Conservation (phyloP, 768 basidiomycete species). For the Leccinum disarticulatum region DNA sequence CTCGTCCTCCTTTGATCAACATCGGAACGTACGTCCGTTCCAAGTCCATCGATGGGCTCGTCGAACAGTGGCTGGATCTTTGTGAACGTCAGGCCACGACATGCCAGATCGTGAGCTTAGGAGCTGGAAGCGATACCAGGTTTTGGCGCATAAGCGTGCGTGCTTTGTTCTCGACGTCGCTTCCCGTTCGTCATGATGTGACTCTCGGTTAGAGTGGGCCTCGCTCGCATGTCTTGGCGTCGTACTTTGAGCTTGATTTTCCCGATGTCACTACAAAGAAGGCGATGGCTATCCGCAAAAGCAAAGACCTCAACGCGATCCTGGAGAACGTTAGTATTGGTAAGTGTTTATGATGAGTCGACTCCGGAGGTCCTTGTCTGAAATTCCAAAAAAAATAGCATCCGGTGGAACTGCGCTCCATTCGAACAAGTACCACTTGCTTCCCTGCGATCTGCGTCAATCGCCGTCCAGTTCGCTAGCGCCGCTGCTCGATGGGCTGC, state of each 20-base stretch:
- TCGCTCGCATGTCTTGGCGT: slow-evolving; percentile 45
- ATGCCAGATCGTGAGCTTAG: slow-evolving; percentile 91
- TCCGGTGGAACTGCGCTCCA: slow-evolving; percentile 38
- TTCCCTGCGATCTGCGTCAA: slow-evolving; percentile 75
- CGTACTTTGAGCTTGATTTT: slow-evolving; percentile 91
- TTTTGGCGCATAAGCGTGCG: slow-evolving; percentile 90
- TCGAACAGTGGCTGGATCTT: slow-evolving; percentile 60
- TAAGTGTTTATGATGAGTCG: slow-evolving; percentile 6
- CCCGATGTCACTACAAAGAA: slow-evolving; percentile 82
- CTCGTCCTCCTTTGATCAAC: slow-evolving; percentile 88
- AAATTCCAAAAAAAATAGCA: slow-evolving; percentile 6
- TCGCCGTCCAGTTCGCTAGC: slow-evolving; percentile 51
- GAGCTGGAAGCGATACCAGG: slow-evolving; percentile 93
- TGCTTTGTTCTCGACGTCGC: slow-evolving; percentile 1
- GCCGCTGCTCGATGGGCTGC: slow-evolving; percentile 33
- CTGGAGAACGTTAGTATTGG: slow-evolving; percentile 17
- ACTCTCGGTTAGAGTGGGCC: slow-evolving; percentile 52
- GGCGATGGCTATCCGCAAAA: slow-evolving; percentile 74
- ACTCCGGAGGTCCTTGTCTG: neutral
- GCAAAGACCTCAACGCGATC: slow-evolving; percentile 37
- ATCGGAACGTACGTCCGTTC: slow-evolving; percentile 90
- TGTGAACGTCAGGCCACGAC: slow-evolving; percentile 41
- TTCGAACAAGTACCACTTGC: slow-evolving; percentile 44
- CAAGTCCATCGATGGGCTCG: slow-evolving; percentile 73
- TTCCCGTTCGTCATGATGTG: slow-evolving; percentile 13